Conservation (phyloP, 768 basidiomycete species). For the Cystobasidium ongulense region DNA sequence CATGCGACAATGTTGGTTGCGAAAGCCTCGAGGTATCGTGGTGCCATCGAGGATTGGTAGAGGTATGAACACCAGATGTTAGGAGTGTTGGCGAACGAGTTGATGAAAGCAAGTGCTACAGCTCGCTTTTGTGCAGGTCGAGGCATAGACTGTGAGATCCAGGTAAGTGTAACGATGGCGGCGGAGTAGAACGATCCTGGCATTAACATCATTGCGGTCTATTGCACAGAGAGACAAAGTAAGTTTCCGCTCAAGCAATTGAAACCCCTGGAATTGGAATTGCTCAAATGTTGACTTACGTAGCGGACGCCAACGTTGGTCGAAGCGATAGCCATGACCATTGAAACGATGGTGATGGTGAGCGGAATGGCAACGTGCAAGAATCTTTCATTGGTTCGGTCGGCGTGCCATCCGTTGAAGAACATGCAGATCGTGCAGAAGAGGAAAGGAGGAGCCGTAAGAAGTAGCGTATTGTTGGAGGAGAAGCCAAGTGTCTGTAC, state of each 20-base stretch:
- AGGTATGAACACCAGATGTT: constrained; percentile 74
- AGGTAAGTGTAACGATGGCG: constrained; percentile 57
- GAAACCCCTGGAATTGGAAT: too few species aligned
- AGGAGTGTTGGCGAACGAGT: constrained; percentile 50
- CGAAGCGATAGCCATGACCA: constrained; percentile 57
- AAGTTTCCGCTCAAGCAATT: too few species aligned
- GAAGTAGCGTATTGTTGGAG: constrained; percentile 42
- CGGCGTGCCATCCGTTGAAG: constrained; percentile 53
- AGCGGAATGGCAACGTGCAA: constrained; percentile 57
- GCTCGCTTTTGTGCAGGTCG: constrained; percentile 74
- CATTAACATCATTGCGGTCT: constrained; percentile 61
- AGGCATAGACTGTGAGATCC: constrained; percentile 57
- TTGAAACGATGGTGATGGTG: constrained; percentile 58
- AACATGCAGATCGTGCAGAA: constrained; percentile 35
- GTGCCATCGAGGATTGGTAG: constrained; percentile 41
- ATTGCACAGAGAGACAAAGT: constrained; percentile 53
- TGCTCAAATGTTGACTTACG: constrained; percentile 46
- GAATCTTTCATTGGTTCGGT: constrained; percentile 62
- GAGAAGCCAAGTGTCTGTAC: constrained; percentile 39
- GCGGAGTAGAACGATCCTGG: constrained; percentile 60
- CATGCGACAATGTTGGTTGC: constrained; percentile 61
- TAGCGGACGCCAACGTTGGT: constrained; percentile 49
- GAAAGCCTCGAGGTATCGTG: constrained; percentile 63
- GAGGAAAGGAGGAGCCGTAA: constrained; percentile 43
- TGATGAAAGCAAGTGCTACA: constrained; percentile 60